Conservation (phyloP, 1,284 basidiomycete genomes). For the Austroboletus novae-zelandiae region DNA sequence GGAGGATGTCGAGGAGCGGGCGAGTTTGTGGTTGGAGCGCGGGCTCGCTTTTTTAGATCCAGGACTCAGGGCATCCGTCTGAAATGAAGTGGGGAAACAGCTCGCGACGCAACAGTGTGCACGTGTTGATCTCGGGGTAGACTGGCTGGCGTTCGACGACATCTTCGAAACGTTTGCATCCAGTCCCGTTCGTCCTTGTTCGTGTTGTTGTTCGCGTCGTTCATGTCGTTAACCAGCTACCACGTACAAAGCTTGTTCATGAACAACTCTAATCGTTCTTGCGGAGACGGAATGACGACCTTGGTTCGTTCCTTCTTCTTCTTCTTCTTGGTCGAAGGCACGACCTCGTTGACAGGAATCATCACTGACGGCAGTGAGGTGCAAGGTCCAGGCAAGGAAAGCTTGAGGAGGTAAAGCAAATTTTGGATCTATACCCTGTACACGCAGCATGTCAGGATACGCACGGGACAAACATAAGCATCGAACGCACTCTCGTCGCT, state of each 20-base stretch:
- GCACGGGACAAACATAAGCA: too few species aligned
- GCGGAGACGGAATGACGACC: constrained; percentile 32
- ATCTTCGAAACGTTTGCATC: constrained; percentile 66
- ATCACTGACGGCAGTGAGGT: constrained; percentile 15
- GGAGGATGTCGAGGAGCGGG: constrained; percentile 17
- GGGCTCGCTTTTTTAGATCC: constrained; percentile 3
- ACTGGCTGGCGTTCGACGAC: constrained; percentile 62
- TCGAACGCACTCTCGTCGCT: too few species aligned
- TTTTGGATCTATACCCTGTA: constrained; percentile 70
- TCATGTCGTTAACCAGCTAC: constrained; percentile 55
- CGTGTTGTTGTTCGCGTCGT: constrained; percentile 14
- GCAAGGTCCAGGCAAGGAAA: constrained; percentile 51
- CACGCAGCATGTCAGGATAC: constrained; percentile 32
- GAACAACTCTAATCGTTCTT: constrained; percentile 62
- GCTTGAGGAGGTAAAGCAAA: constrained; percentile 59
- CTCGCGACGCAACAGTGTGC: constrained; percentile 59
- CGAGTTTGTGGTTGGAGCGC: constrained; percentile 15
- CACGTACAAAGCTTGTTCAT: constrained; percentile 76
- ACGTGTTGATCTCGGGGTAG: constrained; percentile 21
- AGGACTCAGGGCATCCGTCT: constrained; percentile 36
- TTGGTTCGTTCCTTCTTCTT: constrained; percentile 37
- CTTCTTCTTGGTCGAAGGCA: constrained; percentile 23
- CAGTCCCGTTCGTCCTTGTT: constrained; percentile 54
- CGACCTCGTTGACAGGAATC: constrained; percentile 1
- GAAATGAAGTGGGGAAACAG: constrained; percentile 63